phyloP scores from a whole-genome alignment of 495 filamentous ascomycete genomes.

The Hypoxylon perforatum region DNA sequence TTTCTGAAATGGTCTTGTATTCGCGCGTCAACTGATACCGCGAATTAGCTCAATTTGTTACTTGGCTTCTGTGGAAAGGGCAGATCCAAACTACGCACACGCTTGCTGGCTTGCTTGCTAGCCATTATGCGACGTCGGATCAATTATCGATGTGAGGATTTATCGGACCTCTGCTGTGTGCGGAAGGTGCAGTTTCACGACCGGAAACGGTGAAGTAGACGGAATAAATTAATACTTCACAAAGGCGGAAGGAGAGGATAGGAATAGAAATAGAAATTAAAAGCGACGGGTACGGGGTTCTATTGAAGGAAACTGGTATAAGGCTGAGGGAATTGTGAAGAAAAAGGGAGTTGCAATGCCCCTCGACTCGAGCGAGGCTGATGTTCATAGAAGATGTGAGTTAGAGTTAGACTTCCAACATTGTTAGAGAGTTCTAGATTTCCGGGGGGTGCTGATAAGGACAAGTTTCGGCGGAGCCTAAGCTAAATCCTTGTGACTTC shows the following conservation, averaged over 20 bases:
- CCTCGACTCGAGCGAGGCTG: slow-evolving; percentile 23
- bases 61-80: neutral
- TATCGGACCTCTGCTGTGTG: slow-evolving; percentile 58
- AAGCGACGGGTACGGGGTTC: neutral
- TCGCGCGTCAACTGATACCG: slow-evolving; percentile 83
- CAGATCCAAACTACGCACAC: slow-evolving; percentile 64
- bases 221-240: neutral
- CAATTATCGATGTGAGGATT: slow-evolving; percentile 43
- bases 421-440: slow-evolving; percentile 6
- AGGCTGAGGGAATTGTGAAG: neutral
- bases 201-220: slow-evolving; percentile 3
- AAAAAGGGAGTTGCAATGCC: slow-evolving; percentile 7
- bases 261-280: slow-evolving; percentile 1
- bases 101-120: slow-evolving; percentile 83
- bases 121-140: slow-evolving; percentile 84
- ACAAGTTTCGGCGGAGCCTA: slow-evolving; percentile 2
- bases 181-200: neutral
- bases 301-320: neutral
- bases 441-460: neutral
- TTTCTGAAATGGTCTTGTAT: slow-evolving; percentile 91
- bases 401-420: neutral
- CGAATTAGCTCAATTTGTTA: slow-evolving; percentile 14
- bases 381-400: slow-evolving; percentile 28
- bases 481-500: neutral
- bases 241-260: slow-evolving; percentile 4